Evolutionary conservation across 805 yeast species (phyloP).

Genomic region (Scheffersomyces coipomensis): DNA sequence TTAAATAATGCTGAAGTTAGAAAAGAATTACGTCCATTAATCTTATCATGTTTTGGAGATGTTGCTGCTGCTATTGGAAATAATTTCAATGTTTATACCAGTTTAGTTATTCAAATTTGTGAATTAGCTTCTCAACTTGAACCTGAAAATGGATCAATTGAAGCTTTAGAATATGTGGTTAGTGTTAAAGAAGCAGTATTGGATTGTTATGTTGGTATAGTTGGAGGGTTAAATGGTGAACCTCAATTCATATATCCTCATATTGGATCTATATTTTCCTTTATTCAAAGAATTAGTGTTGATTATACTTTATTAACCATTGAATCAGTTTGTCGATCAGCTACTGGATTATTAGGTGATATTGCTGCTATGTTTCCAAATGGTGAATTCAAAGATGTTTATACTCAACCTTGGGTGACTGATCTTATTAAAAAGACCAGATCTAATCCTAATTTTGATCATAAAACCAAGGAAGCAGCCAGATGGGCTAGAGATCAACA

Average conservation of each 20-base stretch:
- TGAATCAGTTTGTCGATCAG: constrained; percentile 76
- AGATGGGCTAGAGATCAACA: constrained; percentile 95
- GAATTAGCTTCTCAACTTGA: constrained; percentile 59
- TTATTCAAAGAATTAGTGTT: constrained; percentile 56
- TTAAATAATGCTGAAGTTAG: constrained; percentile 66
- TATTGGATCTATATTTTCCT: constrained; percentile 67
- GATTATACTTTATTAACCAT: constrained; percentile 60
- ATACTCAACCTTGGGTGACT: constrained; percentile 74
- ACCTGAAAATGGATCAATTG: constrained; percentile 68
- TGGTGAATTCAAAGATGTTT: constrained; percentile 69
- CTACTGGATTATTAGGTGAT: constrained; percentile 92
- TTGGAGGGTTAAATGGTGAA: constrained; percentile 76
- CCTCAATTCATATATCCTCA: constrained; percentile 67
- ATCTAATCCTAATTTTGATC: constrained; percentile 56
- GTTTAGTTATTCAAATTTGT: constrained; percentile 78
- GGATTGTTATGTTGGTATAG: constrained; percentile 93
- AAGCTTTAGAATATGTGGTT: constrained; percentile 72
- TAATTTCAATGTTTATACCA: constrained; percentile 72
- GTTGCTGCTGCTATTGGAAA: constrained; percentile 85
- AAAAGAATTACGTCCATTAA: constrained; percentile 82
- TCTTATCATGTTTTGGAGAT: constrained; percentile 93
- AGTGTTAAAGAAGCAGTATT: constrained; percentile 82
- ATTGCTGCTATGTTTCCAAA: constrained; percentile 81
- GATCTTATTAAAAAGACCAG: constrained; percentile 75
- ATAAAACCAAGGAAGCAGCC: constrained; percentile 83